Evolutionary conservation across 108 stramenopile species (phyloP).

Genomic region (Asterionellopsis glacialis): DNA sequence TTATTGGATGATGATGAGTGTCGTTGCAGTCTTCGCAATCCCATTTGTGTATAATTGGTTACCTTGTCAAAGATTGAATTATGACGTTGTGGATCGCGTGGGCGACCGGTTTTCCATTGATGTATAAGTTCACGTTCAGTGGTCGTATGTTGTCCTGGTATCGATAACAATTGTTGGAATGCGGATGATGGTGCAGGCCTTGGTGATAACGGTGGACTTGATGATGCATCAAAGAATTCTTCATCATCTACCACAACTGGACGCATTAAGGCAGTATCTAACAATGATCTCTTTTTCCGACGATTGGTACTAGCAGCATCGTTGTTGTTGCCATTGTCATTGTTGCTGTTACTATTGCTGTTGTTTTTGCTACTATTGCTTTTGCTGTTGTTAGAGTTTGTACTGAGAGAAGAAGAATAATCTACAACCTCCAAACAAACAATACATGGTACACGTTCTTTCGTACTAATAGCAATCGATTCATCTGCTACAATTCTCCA

Average conservation of each 20-base stretch:
- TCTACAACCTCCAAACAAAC: slow-evolving; percentile 89
- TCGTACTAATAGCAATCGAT: slow-evolving; percentile 82
- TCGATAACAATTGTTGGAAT: neutral
- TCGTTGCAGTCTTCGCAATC: neutral
- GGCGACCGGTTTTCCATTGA: slow-evolving; percentile 25
- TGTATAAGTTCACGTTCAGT: slow-evolving; percentile 10
- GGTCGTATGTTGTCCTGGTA: neutral
- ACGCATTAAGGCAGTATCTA: slow-evolving; percentile 1
- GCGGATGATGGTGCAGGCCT: neutral
- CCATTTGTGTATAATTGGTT: slow-evolving; percentile 31
- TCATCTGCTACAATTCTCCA: slow-evolving; percentile 84
- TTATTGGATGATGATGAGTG: neutral
- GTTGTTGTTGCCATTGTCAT: neutral
- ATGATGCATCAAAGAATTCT: neutral
- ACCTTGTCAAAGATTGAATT: slow-evolving; percentile 64
- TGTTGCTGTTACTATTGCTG: neutral
- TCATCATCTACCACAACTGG: neutral
- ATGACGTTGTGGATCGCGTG: slow-evolving; percentile 68
- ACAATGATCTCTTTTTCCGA: neutral
- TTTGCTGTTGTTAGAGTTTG: no score
- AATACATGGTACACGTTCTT: slow-evolving; percentile 93
- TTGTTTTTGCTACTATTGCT: neutral
- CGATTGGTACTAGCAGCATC: neutral
- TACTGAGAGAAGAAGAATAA: slow-evolving; percentile 37
- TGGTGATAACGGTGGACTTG: neutral